Percentiles rank a stretch among this genome's conserved stretches.
These are phyloP conservation scores for Alliaria petiolata DNA, from an alignment of 345 rosid species.

Conservation along the genomic window DNA sequence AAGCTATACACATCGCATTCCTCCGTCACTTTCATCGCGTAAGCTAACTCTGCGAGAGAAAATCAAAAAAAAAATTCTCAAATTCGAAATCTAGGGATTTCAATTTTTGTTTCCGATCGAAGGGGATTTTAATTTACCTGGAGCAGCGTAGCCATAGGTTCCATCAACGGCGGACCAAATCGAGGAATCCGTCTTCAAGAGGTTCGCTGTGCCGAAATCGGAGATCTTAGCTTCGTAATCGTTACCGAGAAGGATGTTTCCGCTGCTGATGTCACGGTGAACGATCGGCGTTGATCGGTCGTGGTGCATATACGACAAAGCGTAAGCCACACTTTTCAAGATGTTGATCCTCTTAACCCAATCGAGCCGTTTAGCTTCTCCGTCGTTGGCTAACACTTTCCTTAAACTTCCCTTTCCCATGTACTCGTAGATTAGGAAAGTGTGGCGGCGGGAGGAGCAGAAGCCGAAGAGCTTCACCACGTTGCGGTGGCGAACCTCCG, in stretches of 20 bases:
- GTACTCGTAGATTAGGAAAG: constrained; percentile 30
- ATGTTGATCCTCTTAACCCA: constrained; percentile 33
- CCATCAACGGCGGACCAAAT: constrained; percentile 21
- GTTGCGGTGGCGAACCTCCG: constrained; percentile 35
- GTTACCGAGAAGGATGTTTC: constrained; percentile 28
- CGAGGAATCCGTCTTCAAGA: constrained; percentile 24
- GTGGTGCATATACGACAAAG: constrained; percentile 42
- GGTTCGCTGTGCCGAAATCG: constrained; percentile 34
- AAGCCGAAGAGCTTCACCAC: constrained; percentile 40
- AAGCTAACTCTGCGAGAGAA: constrained; percentile 15
- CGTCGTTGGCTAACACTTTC: background rate
- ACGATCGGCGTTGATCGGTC: constrained; percentile 28
- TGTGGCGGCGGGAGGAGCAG: constrained; percentile 16
- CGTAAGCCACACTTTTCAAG: constrained; percentile 37
- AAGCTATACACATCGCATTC: constrained; percentile 27
- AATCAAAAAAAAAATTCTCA: background rate
- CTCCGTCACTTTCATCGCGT: constrained; percentile 11
- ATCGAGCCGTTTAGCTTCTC: constrained; percentile 14
- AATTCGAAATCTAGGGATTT: background rate
- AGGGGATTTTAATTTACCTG: background rate
- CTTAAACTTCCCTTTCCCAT: constrained; percentile 32
- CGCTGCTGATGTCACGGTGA: constrained; percentile 37
- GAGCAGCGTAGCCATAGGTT: background rate
- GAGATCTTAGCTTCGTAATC: constrained; percentile 37
- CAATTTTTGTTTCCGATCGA: background rate